Percentiles rank a stretch among this genome's conserved stretches.
Evolutionary conservation across 1,284 basidiomycete genomes (phyloP).

Genomic region (Rhodofomes roseus): DNA sequence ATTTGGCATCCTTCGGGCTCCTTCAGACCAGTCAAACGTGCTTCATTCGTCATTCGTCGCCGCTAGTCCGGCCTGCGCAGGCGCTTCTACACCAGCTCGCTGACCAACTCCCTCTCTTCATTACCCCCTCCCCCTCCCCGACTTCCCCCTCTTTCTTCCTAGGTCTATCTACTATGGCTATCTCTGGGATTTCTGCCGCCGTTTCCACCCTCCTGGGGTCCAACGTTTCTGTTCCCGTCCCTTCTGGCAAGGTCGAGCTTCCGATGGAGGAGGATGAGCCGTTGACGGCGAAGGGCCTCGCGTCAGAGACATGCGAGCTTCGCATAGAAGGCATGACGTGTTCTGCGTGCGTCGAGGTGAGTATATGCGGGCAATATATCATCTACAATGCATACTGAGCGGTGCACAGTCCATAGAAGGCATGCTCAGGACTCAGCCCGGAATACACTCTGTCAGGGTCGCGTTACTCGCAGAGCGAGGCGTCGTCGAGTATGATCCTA

Average conservation of each 20-base stretch:
- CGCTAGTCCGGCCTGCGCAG: conserved; percentile 14
- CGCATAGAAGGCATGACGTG: conserved; percentile 92
- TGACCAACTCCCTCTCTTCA: conserved; percentile 5
- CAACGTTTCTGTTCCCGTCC: conserved; percentile 7
- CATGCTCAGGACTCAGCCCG: conserved; percentile 80
- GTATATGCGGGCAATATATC: conserved; percentile 15
- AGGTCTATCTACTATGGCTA: conserved; percentile 6
- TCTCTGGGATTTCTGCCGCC: conserved; percentile 18
- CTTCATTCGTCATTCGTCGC: neutral
- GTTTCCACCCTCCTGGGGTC: conserved; percentile 16
- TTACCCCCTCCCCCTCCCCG: conserved; percentile 4
- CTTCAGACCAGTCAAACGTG: conserved; percentile 2
- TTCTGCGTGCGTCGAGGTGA: conserved; percentile 84
- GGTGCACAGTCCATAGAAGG: conserved; percentile 81
- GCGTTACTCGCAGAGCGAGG: conserved; percentile 93
- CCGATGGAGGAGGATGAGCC: conserved; percentile 32
- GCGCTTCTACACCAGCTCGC: conserved; percentile 13
- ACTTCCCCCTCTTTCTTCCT: neutral
- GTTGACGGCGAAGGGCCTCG: conserved; percentile 24
- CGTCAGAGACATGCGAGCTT: conserved; percentile 58
- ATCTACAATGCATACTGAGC: neutral
- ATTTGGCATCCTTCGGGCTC: too few relatives aligned
- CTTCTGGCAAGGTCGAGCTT: conserved; percentile 29
- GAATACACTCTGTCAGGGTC: conserved; percentile 87
- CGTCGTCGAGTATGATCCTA: conserved; percentile 84